Evolutionary conservation across 768 basidiomycete genomes (phyloP).

Genomic region (Holtermannia corniformis): DNA sequence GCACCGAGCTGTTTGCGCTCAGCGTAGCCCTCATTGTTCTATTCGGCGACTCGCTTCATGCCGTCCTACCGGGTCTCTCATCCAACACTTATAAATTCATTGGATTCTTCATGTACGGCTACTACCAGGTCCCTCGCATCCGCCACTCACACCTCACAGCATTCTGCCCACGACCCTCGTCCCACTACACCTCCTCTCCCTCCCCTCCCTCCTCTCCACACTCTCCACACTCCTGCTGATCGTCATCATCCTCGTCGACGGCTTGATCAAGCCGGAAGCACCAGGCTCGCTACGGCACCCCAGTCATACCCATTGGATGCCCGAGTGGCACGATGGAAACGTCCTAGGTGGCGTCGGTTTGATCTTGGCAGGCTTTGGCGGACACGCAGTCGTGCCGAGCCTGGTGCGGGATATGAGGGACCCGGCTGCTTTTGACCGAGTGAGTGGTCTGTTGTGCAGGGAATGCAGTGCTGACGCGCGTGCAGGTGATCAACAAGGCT

Average conservation of each 20-base stretch:
- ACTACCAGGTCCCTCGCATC: not conserved
- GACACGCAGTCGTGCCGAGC: conserved; percentile 85
- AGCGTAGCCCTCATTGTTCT: conserved; percentile 80
- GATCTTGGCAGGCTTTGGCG: conserved; percentile 90
- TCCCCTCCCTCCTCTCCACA: conserved; percentile 70
- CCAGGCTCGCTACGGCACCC: conserved; percentile 77
- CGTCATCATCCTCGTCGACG: conserved; percentile 69
- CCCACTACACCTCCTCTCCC: conserved; percentile 74
- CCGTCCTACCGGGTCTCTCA: conserved; percentile 59
- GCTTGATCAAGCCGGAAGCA: conserved; percentile 54
- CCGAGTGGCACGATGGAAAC: conserved; percentile 47
- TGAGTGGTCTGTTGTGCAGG: conserved; percentile 40
- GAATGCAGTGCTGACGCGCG: not conserved
- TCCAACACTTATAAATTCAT: conserved; percentile 64
- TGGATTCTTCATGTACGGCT: conserved; percentile 56
- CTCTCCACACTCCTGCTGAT: conserved; percentile 67
- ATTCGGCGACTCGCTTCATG: conserved; percentile 74
- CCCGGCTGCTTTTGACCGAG: conserved; percentile 65
- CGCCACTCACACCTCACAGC: conserved; percentile 43
- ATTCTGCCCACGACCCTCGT: conserved; percentile 76
- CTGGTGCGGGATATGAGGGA: conserved; percentile 81
- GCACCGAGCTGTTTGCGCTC: conserved; percentile 75
- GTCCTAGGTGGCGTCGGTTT: conserved; percentile 76
- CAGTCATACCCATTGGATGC: conserved; percentile 55
- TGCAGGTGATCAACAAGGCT: conserved; percentile 56